Base-by-base conservation (phyloP, 2,329 filamentous ascomycete species). In the Cladobotryum mycophilum region DNA sequence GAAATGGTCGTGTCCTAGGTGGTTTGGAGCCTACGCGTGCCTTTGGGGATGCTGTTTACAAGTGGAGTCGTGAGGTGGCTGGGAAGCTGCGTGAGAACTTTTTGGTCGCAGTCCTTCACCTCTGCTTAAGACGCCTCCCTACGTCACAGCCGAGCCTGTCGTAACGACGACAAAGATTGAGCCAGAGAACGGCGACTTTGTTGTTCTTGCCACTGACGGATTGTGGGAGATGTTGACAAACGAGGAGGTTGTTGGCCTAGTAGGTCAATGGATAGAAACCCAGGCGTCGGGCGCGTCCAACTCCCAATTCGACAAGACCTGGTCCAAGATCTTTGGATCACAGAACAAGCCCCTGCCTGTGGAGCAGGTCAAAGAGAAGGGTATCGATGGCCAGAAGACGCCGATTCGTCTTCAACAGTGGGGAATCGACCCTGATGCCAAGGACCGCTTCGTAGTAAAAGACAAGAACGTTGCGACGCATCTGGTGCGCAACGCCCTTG, bases 201-300 rank as follows among this genome's bases (percentile, higher is more conserved):
- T 99, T 12, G 92, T 99, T 55, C 85, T 99, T 76, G 93, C 93
- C 18, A 96, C 93, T 0, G 93, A 99, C 65, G 93, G 93, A 4
- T 78, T 99, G 1, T 99, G 93, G 93, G 93, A 99, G 71, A 97
- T 97, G 93, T 78, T 99, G 55, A 96, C 89, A 44, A 99, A 97
- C 62, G 93, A 99, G 65, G 93, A 99, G 73, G 93, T 96, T 1
- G 88, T 99, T 46, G 93, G 93, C 1, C 81, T 99, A 2, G 93
- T 99, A 4, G 95, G 92, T 14, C 89, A 95, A 68, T 99, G 93
- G 93, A 82, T 99, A 44, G 93, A 99, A 67, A 82, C 81, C 18
- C 87, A 96, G 65, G 72, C 74, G 35, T 67, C 64, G 51, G 70
- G 66, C 45, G 65, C 69, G 3, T 71, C 74, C 41, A 74, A 68